These are phyloP conservation scores for Phyllosticta paracitricarpa DNA, from an alignment of 2,329 filamentous ascomycete genomes.

Conservation along the genomic window DNA sequence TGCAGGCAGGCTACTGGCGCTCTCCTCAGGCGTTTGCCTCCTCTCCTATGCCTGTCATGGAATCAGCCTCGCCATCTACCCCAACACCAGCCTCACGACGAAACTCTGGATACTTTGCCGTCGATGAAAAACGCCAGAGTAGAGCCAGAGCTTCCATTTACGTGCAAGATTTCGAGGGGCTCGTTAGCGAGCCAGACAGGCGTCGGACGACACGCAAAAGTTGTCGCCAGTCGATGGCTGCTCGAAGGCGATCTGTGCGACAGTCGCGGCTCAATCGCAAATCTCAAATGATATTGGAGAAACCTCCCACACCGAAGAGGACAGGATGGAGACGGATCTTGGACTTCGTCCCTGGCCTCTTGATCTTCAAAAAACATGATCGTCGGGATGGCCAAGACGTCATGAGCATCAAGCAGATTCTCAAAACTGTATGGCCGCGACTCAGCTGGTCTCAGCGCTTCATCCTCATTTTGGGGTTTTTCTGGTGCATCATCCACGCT, in stretches of 20 bases:
- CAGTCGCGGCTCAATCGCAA: neutral
- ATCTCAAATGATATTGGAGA: neutral
- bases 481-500: constrained; percentile 54
- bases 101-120: neutral
- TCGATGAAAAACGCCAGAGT: neutral
- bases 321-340: neutral
- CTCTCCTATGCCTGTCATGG: neutral
- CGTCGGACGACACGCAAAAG: neutral
- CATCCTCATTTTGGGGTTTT: constrained; percentile 50
- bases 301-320: neutral
- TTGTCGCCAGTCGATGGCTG: neutral
- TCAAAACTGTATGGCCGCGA: constrained; percentile 60
- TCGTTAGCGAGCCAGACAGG: neutral
- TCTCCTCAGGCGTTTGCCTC: neutral
- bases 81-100: neutral
- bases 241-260: neutral
- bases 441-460: constrained; percentile 44
- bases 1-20: neutral
- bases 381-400: neutral
- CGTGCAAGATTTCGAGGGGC: neutral
- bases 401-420: constrained; percentile 42
- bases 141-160: neutral
- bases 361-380: neutral
- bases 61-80: neutral
- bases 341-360: neutral